phyloP scores from a whole-genome alignment of 768 basidiomycete species.

The Suillus placidus region DNA sequence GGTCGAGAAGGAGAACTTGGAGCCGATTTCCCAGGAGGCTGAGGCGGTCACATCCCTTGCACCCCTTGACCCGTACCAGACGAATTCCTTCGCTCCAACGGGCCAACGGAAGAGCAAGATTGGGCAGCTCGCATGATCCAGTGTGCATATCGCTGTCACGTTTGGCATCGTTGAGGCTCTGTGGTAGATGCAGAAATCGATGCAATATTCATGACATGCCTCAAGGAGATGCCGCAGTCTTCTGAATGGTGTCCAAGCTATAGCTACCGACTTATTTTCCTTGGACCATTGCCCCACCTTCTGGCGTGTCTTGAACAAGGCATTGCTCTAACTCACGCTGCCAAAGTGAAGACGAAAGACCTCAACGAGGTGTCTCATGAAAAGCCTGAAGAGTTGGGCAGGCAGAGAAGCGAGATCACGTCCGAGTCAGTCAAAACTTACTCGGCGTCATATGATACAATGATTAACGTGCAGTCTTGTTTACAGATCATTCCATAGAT shows the following conservation, averaged over 20 bases:
- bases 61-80: conserved; percentile 8
- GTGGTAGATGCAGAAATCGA: conserved; percentile 20
- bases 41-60: not conserved
- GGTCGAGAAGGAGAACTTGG: not conserved
- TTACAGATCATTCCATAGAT: conserved; percentile 21
- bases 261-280: conserved; percentile 43
- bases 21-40: not conserved
- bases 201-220: conserved; percentile 32
- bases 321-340: conserved; percentile 23
- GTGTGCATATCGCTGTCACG: conserved; percentile 15
- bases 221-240: conserved; percentile 25
- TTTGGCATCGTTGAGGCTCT: conserved; percentile 2
- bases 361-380: conserved; percentile 32
- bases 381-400: conserved; percentile 36
- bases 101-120: conserved; percentile 30
- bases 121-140: conserved; percentile 28
- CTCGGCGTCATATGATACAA: not conserved
- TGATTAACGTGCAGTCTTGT: not conserved
- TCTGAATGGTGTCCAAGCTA: conserved; percentile 30
- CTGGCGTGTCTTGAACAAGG: conserved; percentile 42
- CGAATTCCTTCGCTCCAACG: conserved; percentile 20
- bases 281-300: conserved; percentile 42
- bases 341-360: conserved; percentile 36
- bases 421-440: conserved; percentile 29
- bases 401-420: conserved; percentile 34